Evolutionary conservation across 371 early-diverging fungal genomes (phyloP), one percentile per base, ranked within the genome.

Genomic region (Syncephalastrum racemosum): DNA sequence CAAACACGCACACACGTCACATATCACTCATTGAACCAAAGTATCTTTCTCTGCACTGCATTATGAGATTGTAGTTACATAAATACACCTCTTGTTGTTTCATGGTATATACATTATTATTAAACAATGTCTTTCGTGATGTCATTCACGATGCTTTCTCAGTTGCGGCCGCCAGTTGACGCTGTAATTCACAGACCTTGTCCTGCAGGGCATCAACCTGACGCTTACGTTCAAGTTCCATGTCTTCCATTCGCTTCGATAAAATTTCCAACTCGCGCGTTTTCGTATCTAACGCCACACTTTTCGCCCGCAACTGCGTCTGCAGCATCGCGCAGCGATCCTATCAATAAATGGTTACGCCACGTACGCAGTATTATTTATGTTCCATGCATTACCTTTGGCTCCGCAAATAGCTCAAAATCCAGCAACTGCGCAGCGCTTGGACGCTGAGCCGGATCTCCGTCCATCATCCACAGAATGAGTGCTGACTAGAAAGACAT

Each of bases 381-480:
- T 53, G 15, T 23, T 55, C 7, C 19, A 12, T 16, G 54, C 15
- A 27, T 14, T 49, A 47, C 44, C 46, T 40, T 42, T 46, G 19
- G 50, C 4, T 24, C 50, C 25, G 49, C 25, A 45, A 56, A 57
- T 10, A 64, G 46, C 47, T 61, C 54, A 39, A 61, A 83, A 14
- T 87, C 85, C 59, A 95, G 64, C 19, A 94, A 74, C 55, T 91
- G 82, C 23, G 65, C 59, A 0, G 93, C 92, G 39, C 83, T 82
- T 0, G 94, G 94, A 7, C 94, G 80, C 47, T 79, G 59, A 12
- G 63, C 70, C 1, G 95, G 90, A 54, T 92, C 80, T 4, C 75
- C 74, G 14, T 86, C 81, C 89, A 91, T 90, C 65, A 92, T 75
- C 79, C 85, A 87, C 13, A 87, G 75, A 42, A 94, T 84, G 44